These are phyloP conservation scores for Geopyxis carbonaria DNA, from an alignment of 495 filamentous ascomycete species.

Conservation along the genomic window DNA sequence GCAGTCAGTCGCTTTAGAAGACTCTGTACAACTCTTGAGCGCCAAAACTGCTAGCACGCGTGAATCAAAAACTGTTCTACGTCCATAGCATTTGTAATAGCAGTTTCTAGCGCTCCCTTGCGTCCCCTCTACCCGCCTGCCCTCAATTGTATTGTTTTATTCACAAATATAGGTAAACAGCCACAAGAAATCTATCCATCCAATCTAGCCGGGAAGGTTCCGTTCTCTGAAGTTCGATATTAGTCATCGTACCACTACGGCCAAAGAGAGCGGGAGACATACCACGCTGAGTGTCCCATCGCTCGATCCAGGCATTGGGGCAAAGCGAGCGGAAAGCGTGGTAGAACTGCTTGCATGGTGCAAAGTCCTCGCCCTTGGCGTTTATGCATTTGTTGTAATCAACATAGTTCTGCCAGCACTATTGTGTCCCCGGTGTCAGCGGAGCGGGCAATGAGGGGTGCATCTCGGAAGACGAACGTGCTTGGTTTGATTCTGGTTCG, in stretches of 20 bases:
- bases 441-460: background rate
- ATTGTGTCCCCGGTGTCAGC: slow-evolving; percentile 3
- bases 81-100: no score
- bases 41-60: no score
- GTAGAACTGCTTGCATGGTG: slow-evolving; percentile 94
- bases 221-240: slow-evolving; percentile 44
- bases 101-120: no score
- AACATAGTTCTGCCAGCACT: slow-evolving; percentile 49
- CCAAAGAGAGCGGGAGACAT: slow-evolving; percentile 26
- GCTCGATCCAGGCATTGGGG: slow-evolving; percentile 81
- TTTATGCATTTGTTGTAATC: slow-evolving; percentile 99
- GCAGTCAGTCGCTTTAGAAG: no score
- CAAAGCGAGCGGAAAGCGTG: slow-evolving; percentile 92
- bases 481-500: slow-evolving; percentile 88
- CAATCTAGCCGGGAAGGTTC: slow-evolving; percentile 69
- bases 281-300: slow-evolving; percentile 98
- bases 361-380: slow-evolving; percentile 98
- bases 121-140: no score
- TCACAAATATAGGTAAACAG: slow-evolving; percentile 4
- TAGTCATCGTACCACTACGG: background rate
- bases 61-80: no score
- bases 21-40: no score
- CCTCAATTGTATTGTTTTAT: slow-evolving; percentile 1
- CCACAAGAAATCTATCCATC: slow-evolving; percentile 32
- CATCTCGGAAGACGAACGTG: slow-evolving; percentile 28